These are phyloP conservation scores for Penicillium sp. DNA, from an alignment of 2,329 filamentous ascomycete species.

Conservation along the genomic window DNA sequence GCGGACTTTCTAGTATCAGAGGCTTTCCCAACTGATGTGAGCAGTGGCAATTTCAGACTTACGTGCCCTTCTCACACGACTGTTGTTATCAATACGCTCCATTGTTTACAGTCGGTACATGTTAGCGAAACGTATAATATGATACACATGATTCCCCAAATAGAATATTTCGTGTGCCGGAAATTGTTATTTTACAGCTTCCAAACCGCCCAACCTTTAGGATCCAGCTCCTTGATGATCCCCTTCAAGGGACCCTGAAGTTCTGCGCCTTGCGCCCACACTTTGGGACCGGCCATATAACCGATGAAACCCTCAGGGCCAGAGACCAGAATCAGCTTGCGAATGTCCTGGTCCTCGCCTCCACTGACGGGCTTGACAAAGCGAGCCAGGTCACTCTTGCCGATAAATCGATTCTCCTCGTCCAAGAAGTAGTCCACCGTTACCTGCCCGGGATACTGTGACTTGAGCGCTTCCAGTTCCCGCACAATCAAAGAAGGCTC, in stretches of 20 bases:
- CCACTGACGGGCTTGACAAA: slow-evolving; percentile 21
- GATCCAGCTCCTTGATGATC: slow-evolving; percentile 55
- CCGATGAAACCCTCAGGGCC: slow-evolving; percentile 86
- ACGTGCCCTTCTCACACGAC: too few species aligned
- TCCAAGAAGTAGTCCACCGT: slow-evolving; percentile 73
- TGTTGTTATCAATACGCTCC: too few species aligned
- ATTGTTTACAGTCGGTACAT: slow-evolving; percentile 10
- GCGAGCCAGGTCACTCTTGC: slow-evolving; percentile 44
- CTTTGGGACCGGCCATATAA: slow-evolving; percentile 71
- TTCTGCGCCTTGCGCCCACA: slow-evolving; percentile 66
- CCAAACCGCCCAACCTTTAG: slow-evolving; percentile 53
- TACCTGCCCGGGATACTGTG: slow-evolving; percentile 51
- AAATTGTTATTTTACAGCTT: slow-evolving; percentile 45
- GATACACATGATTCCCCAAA: slow-evolving; percentile 13
- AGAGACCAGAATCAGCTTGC: slow-evolving; percentile 67
- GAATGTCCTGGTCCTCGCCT: slow-evolving; percentile 23
- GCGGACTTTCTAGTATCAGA: too few species aligned
- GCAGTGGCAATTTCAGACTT: too few species aligned
- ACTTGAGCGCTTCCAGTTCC: slow-evolving; percentile 59
- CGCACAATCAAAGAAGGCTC: slow-evolving; percentile 45
- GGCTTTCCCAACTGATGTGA: too few species aligned
- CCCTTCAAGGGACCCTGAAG: slow-evolving; percentile 70
- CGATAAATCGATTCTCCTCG: slow-evolving; percentile 65
- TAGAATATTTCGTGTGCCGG: background rate
- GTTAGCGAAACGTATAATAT: slow-evolving; percentile 10